phyloP scores from a whole-genome alignment of 2,329 filamentous ascomycete species.

The Furcasterigmium furcatum region DNA sequence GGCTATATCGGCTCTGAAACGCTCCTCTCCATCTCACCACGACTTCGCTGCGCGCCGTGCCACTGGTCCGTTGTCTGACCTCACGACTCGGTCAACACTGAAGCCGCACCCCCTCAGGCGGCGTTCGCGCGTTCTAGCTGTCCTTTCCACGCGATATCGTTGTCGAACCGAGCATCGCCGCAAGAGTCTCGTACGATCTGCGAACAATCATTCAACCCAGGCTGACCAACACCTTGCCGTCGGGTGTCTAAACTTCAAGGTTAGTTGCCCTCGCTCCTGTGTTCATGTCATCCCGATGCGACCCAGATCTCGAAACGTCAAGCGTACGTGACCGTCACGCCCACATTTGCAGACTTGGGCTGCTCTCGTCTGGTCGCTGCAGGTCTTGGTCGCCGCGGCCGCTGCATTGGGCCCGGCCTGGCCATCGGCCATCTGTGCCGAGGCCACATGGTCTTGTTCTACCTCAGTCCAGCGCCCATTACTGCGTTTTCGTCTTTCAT shows the following conservation, averaged over 20 bases:
- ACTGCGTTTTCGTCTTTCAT: background rate
- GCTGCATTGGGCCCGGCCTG: background rate
- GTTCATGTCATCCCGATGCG: background rate
- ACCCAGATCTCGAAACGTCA: constrained; percentile 35
- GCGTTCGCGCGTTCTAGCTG: too few relatives aligned
- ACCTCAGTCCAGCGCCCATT: background rate
- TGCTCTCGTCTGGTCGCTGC: background rate
- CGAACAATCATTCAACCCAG: background rate
- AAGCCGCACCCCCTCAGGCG: too few relatives aligned
- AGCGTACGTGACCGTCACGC: constrained; percentile 33
- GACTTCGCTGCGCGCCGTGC: background rate
- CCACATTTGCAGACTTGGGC: background rate
- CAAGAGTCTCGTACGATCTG: background rate
- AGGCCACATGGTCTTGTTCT: background rate
- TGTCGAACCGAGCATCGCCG: too few relatives aligned
- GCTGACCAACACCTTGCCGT: background rate
- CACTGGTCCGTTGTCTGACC: background rate
- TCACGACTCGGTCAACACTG: too few relatives aligned
- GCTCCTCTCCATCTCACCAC: background rate
- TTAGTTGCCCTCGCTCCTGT: background rate
- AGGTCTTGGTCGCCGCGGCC: background rate
- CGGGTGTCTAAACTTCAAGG: background rate
- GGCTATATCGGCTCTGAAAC: background rate
- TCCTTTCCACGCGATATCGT: too few relatives aligned
- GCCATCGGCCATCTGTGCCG: background rate